phyloP scores from a whole-genome alignment of 257 asterid species.

The Plantago major region DNA sequence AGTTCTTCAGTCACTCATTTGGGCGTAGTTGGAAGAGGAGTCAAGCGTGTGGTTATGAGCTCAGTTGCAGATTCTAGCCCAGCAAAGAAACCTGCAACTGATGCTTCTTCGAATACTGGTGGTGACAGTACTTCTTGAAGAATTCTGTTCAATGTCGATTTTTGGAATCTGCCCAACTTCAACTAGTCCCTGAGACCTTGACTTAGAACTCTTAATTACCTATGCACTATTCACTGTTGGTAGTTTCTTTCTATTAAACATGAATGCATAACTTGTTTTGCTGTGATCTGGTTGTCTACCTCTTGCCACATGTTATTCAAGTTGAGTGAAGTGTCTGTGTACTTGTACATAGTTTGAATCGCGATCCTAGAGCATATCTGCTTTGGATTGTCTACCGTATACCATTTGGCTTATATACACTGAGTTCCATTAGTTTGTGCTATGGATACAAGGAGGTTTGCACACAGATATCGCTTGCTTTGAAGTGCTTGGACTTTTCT shows the following conservation, averaged over 20 bases:
- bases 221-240: neutral
- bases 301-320: neutral
- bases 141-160: constrained; percentile 2
- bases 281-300: neutral
- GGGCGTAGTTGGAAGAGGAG: constrained; percentile 98
- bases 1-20: constrained; percentile 68
- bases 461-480: too few species aligned
- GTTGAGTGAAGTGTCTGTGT: too few species aligned
- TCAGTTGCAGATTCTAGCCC: constrained; percentile 41
- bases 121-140: constrained; percentile 44
- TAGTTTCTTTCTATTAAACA: neutral
- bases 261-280: neutral
- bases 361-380: too few species aligned
- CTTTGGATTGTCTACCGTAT: too few species aligned
- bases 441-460: neutral
- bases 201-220: neutral
- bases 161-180: neutral
- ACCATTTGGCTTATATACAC: too few species aligned
- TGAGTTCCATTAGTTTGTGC: too few species aligned
- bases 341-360: too few species aligned
- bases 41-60: constrained; percentile 70
- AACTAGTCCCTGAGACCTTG: neutral
- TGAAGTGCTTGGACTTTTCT: too few species aligned
- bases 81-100: constrained; percentile 55
- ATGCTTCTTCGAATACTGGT: constrained; percentile 41